Evolutionary conservation across 2,329 filamentous ascomycete species (phyloP).

Genomic region (Colletotrichum sp.): DNA sequence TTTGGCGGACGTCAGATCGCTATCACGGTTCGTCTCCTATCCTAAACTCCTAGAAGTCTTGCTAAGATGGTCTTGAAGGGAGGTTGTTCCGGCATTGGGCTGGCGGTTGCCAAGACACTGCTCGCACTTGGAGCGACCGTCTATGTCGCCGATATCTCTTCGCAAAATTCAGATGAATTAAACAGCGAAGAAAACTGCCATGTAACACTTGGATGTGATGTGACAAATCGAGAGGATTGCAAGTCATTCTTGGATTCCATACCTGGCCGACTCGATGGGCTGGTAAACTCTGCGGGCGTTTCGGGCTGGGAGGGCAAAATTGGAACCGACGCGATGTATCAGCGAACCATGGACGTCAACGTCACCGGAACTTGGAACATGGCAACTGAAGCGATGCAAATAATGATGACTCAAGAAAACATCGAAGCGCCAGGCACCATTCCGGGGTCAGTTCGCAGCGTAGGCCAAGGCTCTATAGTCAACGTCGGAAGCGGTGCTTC

Average conservation of each 20-base stretch:
- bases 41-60: neutral
- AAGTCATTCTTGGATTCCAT: neutral
- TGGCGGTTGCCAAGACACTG: neutral
- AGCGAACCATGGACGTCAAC: neutral
- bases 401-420: neutral
- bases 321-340: neutral
- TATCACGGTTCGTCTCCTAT: neutral
- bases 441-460: neutral
- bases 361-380: neutral
- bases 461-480: neutral
- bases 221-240: neutral
- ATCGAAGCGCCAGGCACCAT: neutral
- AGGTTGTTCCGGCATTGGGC: neutral
- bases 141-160: neutral
- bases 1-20: neutral
- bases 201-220: neutral
- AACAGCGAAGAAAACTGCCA: neutral
- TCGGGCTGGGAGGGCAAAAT: conserved; percentile 15
- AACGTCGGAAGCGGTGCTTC: neutral
- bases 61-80: neutral
- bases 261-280: conserved; percentile 5
- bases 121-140: neutral
- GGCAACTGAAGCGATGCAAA: neutral
- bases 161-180: neutral
- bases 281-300: conserved; percentile 7